phyloP scores from a whole-genome alignment of 2,329 filamentous ascomycete species.

The Apiospora koreana region DNA sequence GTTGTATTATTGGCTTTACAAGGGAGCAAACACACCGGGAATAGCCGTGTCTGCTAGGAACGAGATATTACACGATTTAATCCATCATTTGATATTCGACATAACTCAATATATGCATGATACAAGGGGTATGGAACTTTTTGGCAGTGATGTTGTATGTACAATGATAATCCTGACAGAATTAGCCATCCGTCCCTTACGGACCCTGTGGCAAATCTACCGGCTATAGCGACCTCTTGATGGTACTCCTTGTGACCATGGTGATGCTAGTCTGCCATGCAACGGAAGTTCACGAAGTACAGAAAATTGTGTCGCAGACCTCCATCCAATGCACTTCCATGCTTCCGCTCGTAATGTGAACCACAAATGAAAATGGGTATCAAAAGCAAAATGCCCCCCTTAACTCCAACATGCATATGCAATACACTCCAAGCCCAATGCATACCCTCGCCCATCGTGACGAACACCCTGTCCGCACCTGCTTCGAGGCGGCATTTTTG shows the following conservation, averaged over 20 bases:
- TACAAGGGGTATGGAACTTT: too few species aligned
- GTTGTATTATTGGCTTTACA: not conserved
- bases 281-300: not conserved
- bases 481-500: not conserved
- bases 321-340: not conserved
- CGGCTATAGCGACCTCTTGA: not conserved
- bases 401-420: constrained; percentile 6
- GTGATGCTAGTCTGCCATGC: not conserved
- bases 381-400: not conserved
- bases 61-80: too few species aligned
- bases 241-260: not conserved
- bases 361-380: not conserved
- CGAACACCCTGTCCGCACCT: not conserved
- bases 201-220: not conserved
- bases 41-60: not conserved
- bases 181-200: not conserved
- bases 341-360: not conserved
- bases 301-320: not conserved
- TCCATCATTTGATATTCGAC: too few species aligned
- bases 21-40: not conserved
- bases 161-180: not conserved
- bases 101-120: too few species aligned
- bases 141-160: not conserved
- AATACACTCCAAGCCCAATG: not conserved
- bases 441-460: not conserved